Evolutionary conservation across 2,329 filamentous ascomycete genomes (phyloP).

Genomic region (Trichoderma breve): DNA sequence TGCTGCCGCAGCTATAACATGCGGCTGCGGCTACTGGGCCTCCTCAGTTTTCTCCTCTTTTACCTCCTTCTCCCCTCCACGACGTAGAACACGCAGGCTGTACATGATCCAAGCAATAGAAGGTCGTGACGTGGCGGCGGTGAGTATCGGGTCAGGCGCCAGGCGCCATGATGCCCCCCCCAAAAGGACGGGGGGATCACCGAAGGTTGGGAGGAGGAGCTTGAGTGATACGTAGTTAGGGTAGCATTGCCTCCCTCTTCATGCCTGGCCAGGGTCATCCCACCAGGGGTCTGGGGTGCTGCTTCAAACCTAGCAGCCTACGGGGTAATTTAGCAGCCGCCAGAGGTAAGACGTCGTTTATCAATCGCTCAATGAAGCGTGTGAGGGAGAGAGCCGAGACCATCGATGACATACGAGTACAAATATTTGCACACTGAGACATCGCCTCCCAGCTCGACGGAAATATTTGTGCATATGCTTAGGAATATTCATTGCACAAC

Average conservation of each 20-base stretch:
- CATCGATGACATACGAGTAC: not conserved
- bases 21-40: conserved; percentile 1
- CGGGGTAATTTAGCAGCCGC: not conserved
- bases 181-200: conserved; percentile 2
- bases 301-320: not conserved
- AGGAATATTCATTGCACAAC: not conserved
- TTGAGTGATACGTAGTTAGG: conserved; percentile 9
- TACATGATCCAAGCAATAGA: conserved; percentile 6
- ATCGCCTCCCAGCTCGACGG: not conserved
- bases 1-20: not conserved
- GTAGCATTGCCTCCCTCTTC: conserved; percentile 17
- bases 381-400: not conserved
- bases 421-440: not conserved
- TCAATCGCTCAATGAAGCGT: not conserved
- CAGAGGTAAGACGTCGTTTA: not conserved
- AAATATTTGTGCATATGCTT: not conserved
- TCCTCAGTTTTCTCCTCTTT: conserved; percentile 3
- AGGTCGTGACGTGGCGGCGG: conserved; percentile 21
- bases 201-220: not conserved
- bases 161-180: conserved; percentile 9
- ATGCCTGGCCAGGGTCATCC: conserved; percentile 10
- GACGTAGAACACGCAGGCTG: not conserved
- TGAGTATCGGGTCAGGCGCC: conserved; percentile 14
- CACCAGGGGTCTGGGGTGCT: not conserved
- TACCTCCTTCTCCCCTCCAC: not conserved